Base-by-base conservation (phyloP, 148 eudicot genomes). In the Camellia sinensis region DNA sequence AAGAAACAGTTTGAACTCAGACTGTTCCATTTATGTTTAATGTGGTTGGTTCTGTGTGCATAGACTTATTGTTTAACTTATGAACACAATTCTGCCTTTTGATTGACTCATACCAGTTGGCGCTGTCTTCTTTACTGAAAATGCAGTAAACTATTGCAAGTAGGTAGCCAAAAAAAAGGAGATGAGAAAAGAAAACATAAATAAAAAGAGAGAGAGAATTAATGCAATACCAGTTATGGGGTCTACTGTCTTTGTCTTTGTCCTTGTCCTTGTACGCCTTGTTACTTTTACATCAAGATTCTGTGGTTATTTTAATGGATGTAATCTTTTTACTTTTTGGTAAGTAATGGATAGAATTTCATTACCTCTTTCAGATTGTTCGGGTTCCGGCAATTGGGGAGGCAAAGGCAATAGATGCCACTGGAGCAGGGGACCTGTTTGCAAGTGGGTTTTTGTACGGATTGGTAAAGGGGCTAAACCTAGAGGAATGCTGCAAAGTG, bases 371-470 rank as follows among this genome's bases (percentile, higher is more conserved):
- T 21, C 77, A 95, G 98, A 82, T 87, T 70, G 99, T 89, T 53
- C 87, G 87, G 63, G 88, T 92, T 61, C 90, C 95, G 5, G 99
- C 99, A 44, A 89, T 91, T 71, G 95, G 94, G 45, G 93, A 92
- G 83, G 52, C 95, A 3, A 89, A 90, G 65, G 93, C 90, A 8
- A 80, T 83, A 12, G 99, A 97, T 78, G 93, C 99, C 60, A 97
- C 99, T 0, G 99, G 99, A 67, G 99, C 99, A 5, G 99, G 99
- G 10, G 99, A 97, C 83, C 93, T 97, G 37, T 97, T 97, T 80
- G 98, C 99, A 2, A 85, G 97, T 41, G 99, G 99, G 59, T 97
- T 97, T 84, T 77, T 97, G 73, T 97, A 97, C 46, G 99, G 99
- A 56, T 79, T 97, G 79, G 86, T 94, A 59, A 92, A 88, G 44